Percentiles rank a stretch among this genome's conserved stretches.
phyloP scores from a whole-genome alignment of 2,329 filamentous ascomycete genomes.

The Dothideomycetes sp. region DNA sequence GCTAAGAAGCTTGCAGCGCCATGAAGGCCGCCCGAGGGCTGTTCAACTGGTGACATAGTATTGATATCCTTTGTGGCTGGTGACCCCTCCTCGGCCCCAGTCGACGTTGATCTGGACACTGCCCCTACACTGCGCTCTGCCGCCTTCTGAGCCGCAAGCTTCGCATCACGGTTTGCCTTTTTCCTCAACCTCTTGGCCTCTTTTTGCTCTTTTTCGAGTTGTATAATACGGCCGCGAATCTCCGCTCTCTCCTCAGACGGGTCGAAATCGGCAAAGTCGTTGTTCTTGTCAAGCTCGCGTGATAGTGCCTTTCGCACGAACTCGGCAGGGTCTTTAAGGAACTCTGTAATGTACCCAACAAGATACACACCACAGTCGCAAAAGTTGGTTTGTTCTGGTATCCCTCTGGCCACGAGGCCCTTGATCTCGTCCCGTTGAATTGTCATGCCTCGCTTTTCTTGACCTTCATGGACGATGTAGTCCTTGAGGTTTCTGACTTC shows the following conservation, averaged over 20 bases:
- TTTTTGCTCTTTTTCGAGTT: slow-evolving; percentile 49
- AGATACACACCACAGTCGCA: slow-evolving; percentile 87
- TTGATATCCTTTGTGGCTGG: too few species aligned
- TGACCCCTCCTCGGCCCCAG: too few species aligned
- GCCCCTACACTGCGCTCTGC: too few species aligned
- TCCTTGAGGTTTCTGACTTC: slow-evolving; percentile 61
- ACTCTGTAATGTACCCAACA: slow-evolving; percentile 72
- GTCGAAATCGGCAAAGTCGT: slow-evolving; percentile 44
- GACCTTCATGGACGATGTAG: slow-evolving; percentile 66
- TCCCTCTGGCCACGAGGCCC: slow-evolving; percentile 59
- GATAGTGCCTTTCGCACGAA: slow-evolving; percentile 59
- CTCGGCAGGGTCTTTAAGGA: slow-evolving; percentile 60
- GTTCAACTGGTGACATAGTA: too few species aligned
- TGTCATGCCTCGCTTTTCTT: slow-evolving; percentile 44
- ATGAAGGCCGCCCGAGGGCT: too few species aligned
- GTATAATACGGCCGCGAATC: slow-evolving; percentile 56
- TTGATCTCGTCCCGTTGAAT: slow-evolving; percentile 35
- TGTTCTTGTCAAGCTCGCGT: slow-evolving; percentile 46
- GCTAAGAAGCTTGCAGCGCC: slow-evolving; percentile 1
- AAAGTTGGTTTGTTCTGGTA: slow-evolving; percentile 73
- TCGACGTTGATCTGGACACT: too few species aligned
- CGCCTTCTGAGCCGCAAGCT: background rate
- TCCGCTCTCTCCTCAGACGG: slow-evolving; percentile 49
- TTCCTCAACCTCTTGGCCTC: slow-evolving; percentile 28
- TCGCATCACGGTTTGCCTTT: slow-evolving; percentile 5